A percentile compares a stretch with the other conserved stretches of the same genome.
phyloP scores from a whole-genome alignment of 805 yeast species.

The Teunomyces lycoperdinae region DNA sequence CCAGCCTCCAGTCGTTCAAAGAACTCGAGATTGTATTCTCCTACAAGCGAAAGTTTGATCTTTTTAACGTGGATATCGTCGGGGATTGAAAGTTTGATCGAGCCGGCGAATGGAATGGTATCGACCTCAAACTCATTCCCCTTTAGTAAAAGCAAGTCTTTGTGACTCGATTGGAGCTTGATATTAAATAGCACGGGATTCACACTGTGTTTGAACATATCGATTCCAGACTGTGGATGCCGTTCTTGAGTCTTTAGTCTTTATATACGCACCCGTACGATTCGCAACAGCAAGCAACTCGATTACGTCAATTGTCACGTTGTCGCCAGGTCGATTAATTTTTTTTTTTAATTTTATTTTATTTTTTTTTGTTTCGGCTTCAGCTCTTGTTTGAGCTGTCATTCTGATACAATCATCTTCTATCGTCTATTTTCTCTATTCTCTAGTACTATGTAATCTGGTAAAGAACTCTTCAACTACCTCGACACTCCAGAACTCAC shows the following conservation, averaged over 20 bases:
- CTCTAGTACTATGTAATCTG: constrained; percentile 12
- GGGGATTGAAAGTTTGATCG: constrained; percentile 44
- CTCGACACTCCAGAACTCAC: constrained; percentile 59
- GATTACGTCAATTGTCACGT: too few species aligned
- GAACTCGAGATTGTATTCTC: constrained; percentile 44
- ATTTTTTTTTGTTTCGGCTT: too few species aligned
- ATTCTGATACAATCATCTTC: not conserved
- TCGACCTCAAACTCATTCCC: constrained; percentile 48
- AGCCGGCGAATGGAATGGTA: constrained; percentile 43
- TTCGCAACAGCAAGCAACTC: not conserved
- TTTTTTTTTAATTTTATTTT: too few species aligned
- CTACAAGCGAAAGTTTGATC: constrained; percentile 38
- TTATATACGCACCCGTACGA: not conserved
- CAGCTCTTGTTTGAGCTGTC: too few species aligned
- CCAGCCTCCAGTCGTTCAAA: constrained; percentile 31
- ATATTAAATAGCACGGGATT: constrained; percentile 36
- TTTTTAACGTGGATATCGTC: constrained; percentile 39
- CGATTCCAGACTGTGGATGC: not conserved
- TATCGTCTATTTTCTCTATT: not conserved
- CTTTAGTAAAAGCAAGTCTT: constrained; percentile 40
- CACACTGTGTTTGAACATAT: constrained; percentile 21
- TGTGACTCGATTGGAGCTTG: constrained; percentile 37
- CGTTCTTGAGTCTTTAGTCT: not conserved
- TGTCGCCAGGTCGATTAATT: too few species aligned
- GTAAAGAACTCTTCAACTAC: constrained; percentile 35